Conservation (phyloP, 2,329 filamentous ascomycete genomes). For the Colletotrichum sp. region DNA sequence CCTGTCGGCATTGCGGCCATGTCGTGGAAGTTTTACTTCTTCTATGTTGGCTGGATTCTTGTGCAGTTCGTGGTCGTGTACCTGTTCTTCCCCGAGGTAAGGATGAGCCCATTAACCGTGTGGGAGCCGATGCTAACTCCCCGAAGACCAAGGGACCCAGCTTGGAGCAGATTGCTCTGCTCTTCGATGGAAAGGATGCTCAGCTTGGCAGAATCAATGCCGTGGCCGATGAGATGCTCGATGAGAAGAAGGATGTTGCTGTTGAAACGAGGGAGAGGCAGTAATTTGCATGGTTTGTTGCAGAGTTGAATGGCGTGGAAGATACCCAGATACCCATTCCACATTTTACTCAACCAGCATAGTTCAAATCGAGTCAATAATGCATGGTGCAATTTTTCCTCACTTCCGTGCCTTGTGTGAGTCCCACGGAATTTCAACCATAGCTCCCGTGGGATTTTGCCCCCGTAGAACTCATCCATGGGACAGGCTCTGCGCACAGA, state of each 20-base stretch:
- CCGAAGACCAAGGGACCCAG: conserved; percentile 23
- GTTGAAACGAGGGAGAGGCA: neutral
- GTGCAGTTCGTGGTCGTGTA: conserved; percentile 46
- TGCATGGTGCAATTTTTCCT: neutral
- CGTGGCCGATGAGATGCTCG: conserved; percentile 13
- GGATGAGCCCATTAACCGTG: neutral
- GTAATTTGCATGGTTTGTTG: neutral
- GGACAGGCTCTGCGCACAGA: neutral
- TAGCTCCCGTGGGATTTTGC: neutral
- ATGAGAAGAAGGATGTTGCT: neutral
- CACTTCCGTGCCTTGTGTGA: neutral
- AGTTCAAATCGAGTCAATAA: neutral
- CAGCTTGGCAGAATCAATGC: conserved; percentile 3
- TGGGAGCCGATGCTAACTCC: neutral
- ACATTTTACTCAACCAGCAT: neutral
- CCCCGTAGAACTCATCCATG: neutral
- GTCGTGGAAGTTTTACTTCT: conserved; percentile 61
- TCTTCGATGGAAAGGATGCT: conserved; percentile 21
- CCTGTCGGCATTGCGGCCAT: conserved; percentile 57
- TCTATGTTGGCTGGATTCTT: conserved; percentile 47
- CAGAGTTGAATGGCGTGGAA: neutral
- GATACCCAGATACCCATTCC: neutral
- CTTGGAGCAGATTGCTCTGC: conserved; percentile 24
- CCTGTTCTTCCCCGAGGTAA: conserved; percentile 23
- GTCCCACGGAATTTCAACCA: neutral